Evolutionary conservation across 208 protist species (phyloP), one percentile per base, ranked within the genome.

Genomic region (Acanthamoeba lenticulata): DNA sequence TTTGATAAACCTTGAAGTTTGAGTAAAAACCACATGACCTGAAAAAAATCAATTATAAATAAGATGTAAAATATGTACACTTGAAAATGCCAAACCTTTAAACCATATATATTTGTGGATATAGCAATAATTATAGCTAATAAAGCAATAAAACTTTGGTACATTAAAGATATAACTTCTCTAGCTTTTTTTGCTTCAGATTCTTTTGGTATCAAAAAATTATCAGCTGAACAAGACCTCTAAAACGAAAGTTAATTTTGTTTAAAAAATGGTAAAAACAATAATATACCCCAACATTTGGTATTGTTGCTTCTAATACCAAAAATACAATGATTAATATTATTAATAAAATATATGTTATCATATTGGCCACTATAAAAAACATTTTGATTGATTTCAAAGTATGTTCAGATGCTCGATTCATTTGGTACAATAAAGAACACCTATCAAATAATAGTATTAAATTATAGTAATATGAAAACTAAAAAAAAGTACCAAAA

Each of bases 401-500:
- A 1, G 67, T 32, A 1, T 29, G 0, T 27, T 42, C 36, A 0
- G 7, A 6, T 3, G 67, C 67, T 42, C 38, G 67, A 36, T 79
- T 79, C 2, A 79, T 45, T 7, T 79, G 67, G 11, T 79, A 79
- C 9, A 79, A 9, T 36, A 79, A 29, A 6, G 36, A 45, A 32
- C 67, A 79, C 67, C 67, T 77, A 62, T 0, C 15, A 62, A 29
- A 7, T 3, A 55, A 4, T 4, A 55, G 11, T 0, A 55, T 1
- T 19, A 55, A 4, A 1, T 4, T 7, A n/a, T n/a, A n/a, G n/a
- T n/a, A n/a, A n/a, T n/a, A n/a, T n/a, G n/a, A n/a, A n/a, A n/a
- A n/a, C n/a, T n/a, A n/a, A n/a, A 19, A 57, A 57, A 57, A 57
- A 38, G 11, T 36, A 86, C 77, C 77, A 86, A 38, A 86, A 86